These are phyloP conservation scores for Nannochloris sp. DNA, from an alignment of 139 green algal species.

Conservation along the genomic window DNA sequence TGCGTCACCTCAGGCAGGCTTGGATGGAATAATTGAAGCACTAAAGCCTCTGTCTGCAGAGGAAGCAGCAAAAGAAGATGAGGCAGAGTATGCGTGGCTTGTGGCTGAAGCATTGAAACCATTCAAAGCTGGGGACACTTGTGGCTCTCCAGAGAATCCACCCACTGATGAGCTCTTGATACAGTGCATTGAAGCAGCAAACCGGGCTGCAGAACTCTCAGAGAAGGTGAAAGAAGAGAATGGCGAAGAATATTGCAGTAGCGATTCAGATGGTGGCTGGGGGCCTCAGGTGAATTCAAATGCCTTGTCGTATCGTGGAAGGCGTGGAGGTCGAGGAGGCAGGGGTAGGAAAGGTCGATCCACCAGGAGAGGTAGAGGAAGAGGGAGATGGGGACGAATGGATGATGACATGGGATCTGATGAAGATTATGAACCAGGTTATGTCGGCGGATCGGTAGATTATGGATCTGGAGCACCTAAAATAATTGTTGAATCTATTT, in stretches of 20 bases:
- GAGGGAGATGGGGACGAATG: conserved; percentile 22
- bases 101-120: conserved; percentile 60
- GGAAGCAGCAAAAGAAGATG: conserved; percentile 32
- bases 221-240: conserved; percentile 7
- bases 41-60: neutral
- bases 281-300: conserved; percentile 5
- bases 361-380: conserved; percentile 10
- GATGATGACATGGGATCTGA: conserved; percentile 43
- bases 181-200: conserved; percentile 46
- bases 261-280: conserved; percentile 66
- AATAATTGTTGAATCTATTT: conserved; percentile 55
- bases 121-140: conserved; percentile 48
- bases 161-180: conserved; percentile 25
- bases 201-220: conserved; percentile 23
- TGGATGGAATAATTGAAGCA: conserved; percentile 4
- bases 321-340: conserved; percentile 12
- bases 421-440: conserved; percentile 30
- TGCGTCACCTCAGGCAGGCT: neutral
- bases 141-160: conserved; percentile 8
- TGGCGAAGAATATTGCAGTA: conserved; percentile 22
- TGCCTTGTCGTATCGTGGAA: conserved; percentile 1
- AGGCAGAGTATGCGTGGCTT: conserved; percentile 89
- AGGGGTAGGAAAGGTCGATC: conserved; percentile 3
- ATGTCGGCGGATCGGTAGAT: neutral
- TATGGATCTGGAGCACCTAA: conserved; percentile 13